phyloP scores from a whole-genome alignment of 129 eudicot genomes.

The Centella asiatica region DNA sequence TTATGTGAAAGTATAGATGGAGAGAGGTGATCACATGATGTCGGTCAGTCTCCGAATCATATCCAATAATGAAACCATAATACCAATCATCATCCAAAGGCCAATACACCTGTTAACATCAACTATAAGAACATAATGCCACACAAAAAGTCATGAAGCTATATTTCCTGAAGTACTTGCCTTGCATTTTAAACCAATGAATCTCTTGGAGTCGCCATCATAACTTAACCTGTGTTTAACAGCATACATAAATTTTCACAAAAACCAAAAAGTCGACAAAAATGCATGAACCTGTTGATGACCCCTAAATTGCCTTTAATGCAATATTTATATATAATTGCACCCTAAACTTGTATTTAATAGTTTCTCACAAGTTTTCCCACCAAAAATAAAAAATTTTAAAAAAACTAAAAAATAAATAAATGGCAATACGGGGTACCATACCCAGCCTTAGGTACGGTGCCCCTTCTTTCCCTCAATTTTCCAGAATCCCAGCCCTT shows the following conservation, averaged over 20 bases:
- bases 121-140: background rate
- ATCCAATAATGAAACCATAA: conserved; percentile 42
- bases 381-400: too few relatives aligned
- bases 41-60: conserved; percentile 44
- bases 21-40: conserved; percentile 54
- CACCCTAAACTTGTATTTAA: too few relatives aligned
- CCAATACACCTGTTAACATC: conserved; percentile 68
- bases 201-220: conserved; percentile 61
- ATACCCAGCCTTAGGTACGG: too few relatives aligned
- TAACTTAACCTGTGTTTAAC: conserved; percentile 47
- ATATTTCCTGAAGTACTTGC: conserved; percentile 25
- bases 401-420: too few relatives aligned
- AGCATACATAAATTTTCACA: background rate
- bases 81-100: conserved; percentile 97
- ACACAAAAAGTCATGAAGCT: background rate
- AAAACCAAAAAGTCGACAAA: background rate
- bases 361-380: too few relatives aligned
- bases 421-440: too few relatives aligned
- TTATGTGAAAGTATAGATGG: background rate
- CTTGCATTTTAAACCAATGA: conserved; percentile 87
- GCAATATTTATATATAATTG: background rate
- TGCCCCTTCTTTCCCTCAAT: too few relatives aligned
- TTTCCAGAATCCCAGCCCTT: too few relatives aligned
- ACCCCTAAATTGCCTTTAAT: background rate
- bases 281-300: background rate